phyloP scores from a whole-genome alignment of 768 basidiomycete species.

The Pleurotus salmoneostramineus region DNA sequence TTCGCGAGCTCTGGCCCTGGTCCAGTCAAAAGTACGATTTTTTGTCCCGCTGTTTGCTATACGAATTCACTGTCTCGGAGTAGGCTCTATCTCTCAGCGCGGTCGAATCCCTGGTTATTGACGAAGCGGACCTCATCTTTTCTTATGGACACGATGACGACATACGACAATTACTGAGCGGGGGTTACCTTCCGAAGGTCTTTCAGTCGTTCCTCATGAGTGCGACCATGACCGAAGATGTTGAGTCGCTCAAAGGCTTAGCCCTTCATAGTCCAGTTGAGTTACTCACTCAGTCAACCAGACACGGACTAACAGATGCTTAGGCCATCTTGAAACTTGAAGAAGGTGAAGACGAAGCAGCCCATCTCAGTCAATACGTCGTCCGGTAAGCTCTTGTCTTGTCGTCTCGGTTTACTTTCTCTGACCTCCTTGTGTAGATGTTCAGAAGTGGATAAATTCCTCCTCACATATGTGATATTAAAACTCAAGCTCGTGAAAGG shows the following conservation, averaged over 20 bases:
- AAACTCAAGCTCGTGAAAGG: slow-evolving; percentile 95
- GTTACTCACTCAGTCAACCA: slow-evolving; percentile 20
- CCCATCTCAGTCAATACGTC: slow-evolving; percentile 81
- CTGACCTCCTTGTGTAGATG: slow-evolving; percentile 42
- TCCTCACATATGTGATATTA: slow-evolving; percentile 92
- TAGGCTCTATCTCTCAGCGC: slow-evolving; percentile 62
- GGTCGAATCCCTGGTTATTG: slow-evolving; percentile 87
- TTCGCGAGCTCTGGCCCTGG: slow-evolving; percentile 58
- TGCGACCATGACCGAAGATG: slow-evolving; percentile 96
- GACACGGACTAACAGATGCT: slow-evolving; percentile 1
- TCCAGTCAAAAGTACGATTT: slow-evolving; percentile 63
- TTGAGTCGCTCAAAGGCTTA: slow-evolving; percentile 86
- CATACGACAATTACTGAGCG: slow-evolving; percentile 65
- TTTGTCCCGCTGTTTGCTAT: neutral
- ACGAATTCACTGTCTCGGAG: neutral
- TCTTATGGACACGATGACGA: slow-evolving; percentile 97
- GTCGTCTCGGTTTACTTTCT: neutral
- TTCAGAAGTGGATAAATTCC: slow-evolving; percentile 95
- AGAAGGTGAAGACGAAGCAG: slow-evolving; percentile 80
- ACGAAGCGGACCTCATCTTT: slow-evolving; percentile 95
- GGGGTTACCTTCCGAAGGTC: slow-evolving; percentile 70
- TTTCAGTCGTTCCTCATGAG: slow-evolving; percentile 96
- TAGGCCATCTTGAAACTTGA: slow-evolving; percentile 86
- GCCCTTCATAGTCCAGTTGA: slow-evolving; percentile 80
- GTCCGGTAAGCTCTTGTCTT: slow-evolving; percentile 50